These are phyloP conservation scores for Puccinia brachypodii DNA, from an alignment of 1,284 basidiomycete species.

Conservation along the genomic window DNA sequence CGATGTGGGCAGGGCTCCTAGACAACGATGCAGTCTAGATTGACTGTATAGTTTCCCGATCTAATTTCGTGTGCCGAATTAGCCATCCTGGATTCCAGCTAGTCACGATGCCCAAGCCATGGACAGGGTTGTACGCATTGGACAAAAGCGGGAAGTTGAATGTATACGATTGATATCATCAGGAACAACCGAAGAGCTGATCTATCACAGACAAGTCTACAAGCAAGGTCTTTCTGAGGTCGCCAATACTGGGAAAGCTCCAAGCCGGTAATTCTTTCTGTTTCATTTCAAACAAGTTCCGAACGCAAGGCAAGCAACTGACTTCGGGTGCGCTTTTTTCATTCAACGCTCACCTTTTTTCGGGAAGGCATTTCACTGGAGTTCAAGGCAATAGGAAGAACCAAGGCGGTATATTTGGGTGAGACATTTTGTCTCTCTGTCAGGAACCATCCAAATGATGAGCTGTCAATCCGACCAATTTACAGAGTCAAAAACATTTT, in stretches of 20 bases:
- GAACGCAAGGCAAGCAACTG: background rate
- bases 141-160: conserved; percentile 41
- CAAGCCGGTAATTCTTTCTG: background rate
- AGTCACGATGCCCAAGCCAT: conserved; percentile 44
- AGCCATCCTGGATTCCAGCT: conserved; percentile 47
- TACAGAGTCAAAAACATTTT: conserved; percentile 26
- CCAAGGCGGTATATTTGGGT: conserved; percentile 45
- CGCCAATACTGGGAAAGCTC: conserved; percentile 26
- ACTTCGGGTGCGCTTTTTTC: background rate
- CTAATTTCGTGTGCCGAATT: background rate
- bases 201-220: conserved; percentile 47
- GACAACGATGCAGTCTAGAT: background rate
- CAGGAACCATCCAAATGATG: background rate
- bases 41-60: background rate
- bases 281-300: background rate
- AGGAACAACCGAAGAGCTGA: conserved; percentile 35
- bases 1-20: conserved; percentile 13
- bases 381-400: conserved; percentile 43
- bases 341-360: background rate
- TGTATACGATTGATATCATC: conserved; percentile 38
- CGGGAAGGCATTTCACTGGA: conserved; percentile 39
- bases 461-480: background rate
- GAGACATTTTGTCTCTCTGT: background rate
- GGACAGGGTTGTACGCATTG: conserved; percentile 43
- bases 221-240: conserved; percentile 41